Base-by-base conservation (phyloP, 805 yeast genomes). In the Cyberlindnera euphorbiae region DNA sequence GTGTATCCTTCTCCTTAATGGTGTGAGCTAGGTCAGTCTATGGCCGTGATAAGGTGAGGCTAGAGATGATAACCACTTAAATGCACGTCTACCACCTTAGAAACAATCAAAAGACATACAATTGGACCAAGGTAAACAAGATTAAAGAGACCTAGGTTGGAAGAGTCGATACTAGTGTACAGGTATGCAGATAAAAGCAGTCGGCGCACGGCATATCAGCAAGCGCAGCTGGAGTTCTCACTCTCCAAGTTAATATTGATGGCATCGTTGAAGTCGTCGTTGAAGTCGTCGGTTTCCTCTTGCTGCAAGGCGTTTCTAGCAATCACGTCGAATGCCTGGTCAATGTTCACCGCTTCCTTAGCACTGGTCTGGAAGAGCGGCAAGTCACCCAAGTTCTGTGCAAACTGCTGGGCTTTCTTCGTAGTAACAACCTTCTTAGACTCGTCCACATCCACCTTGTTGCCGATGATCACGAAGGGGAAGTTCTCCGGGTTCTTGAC, bases 331-430 rank as follows among this genome's bases (percentile, higher is more conserved):
- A 90, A 90, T 3, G 97, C 97, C 52, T 83, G 79, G 55, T 89
- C 96, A 24, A 90, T 96, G 50, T 94, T 94, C 33, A 89, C 85
- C 12, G 93, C 88, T 59, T 88, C 96, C 66, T 90, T 93, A 14
- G 98, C 98, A 69, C 93, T 80, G n/a, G 98, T 90, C 62, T 90
- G 96, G 56, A 93, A 90, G 42, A 89, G 79, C 4, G 98, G 97
- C 43, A 88, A 69, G 45, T 88, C 86, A 2, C 94, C 82, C 46
- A 73, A 62, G 32, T 75, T 71, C 38, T 71, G 74, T 36, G 82
- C 77, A 59, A 74, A 70, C 30, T 76, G 75, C 50, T 75, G 77
- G 8, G 82, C 85, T 45, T 73, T 67, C 53, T 76, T 76, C 25
- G 68, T 50, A 55, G 77, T 64, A 58, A 73, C 83, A 30, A 78